phyloP scores from a whole-genome alignment of 805 yeast genomes.

The Candida boleticola region DNA sequence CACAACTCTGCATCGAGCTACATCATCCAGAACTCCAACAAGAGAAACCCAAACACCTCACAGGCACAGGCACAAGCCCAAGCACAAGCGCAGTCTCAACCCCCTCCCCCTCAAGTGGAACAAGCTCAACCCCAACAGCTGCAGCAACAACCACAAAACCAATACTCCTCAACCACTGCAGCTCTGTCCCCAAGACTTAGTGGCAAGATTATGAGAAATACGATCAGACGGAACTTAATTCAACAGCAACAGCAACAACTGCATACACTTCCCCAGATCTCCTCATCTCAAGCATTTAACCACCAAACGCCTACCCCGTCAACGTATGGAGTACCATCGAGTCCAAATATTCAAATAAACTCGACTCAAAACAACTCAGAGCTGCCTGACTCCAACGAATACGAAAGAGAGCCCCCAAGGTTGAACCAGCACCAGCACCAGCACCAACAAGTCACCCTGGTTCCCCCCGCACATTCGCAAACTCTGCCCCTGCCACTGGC shows the following conservation, averaged over 20 bases:
- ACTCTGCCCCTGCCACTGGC: not conserved
- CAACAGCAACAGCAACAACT: conserved; percentile 9
- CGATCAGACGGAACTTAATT: conserved; percentile 10
- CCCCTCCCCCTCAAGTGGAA: not conserved
- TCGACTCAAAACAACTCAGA: conserved; percentile 35
- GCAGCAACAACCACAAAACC: not conserved
- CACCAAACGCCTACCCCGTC: conserved; percentile 39
- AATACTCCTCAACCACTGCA: not conserved
- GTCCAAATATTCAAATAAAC: conserved; percentile 28
- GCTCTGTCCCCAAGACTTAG: conserved; percentile 3
- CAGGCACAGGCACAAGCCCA: conserved; percentile 13
- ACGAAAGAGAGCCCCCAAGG: conserved; percentile 6
- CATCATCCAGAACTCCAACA: conserved; percentile 30
- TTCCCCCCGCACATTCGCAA: conserved; percentile 1
- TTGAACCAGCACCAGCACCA: conserved; percentile 7
- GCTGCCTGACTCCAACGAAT: conserved; percentile 36
- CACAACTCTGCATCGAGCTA: conserved; percentile 38
- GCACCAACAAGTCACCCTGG: conserved; percentile 10
- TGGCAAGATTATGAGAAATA: conserved; percentile 5
- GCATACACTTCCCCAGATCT: conserved; percentile 10
- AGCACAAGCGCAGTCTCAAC: not conserved
- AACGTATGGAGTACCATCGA: conserved; percentile 40
- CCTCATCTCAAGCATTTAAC: conserved; percentile 16
- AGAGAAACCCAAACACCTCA: conserved; percentile 29
- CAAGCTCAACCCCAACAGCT: not conserved